A percentile compares a stretch with the other conserved stretches of the same genome.
These are phyloP conservation scores for Neopestalotiopsis clavispora DNA, from an alignment of 2,329 filamentous ascomycete genomes.

Conservation along the genomic window DNA sequence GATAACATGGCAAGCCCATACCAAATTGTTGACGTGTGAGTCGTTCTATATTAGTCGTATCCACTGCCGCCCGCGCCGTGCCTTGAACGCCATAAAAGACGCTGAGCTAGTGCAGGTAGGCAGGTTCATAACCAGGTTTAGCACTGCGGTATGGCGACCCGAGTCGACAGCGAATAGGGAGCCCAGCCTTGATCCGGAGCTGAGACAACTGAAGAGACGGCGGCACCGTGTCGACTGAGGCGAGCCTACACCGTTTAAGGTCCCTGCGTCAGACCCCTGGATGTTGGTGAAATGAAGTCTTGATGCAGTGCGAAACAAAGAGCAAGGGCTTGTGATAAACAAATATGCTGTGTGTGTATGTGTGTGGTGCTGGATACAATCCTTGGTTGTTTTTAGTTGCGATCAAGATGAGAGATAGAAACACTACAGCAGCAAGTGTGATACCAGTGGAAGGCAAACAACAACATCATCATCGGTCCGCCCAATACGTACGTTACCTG, in stretches of 20 bases:
- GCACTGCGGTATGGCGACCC: constrained; percentile 4
- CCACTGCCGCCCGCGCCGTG: not conserved
- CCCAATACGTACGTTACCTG: not conserved
- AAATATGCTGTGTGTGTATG: not conserved
- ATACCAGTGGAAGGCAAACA: not conserved
- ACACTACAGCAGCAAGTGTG: not conserved
- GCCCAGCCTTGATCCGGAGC: constrained; percentile 1
- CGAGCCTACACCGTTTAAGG: not conserved
- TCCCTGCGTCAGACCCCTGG: not conserved
- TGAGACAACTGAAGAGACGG: not conserved
- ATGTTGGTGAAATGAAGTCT: not conserved
- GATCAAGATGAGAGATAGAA: not conserved
- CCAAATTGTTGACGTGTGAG: constrained; percentile 6
- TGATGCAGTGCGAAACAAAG: not conserved
- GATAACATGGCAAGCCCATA: constrained; percentile 1
- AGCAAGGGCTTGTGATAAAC: not conserved
- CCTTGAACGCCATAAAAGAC: not conserved
- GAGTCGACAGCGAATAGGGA: not conserved
- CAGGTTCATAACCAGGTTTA: not conserved
- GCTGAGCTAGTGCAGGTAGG: not conserved
- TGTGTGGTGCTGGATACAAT: not conserved
- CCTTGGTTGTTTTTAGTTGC: not conserved
- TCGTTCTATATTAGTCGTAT: not conserved
- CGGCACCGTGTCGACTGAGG: not conserved
- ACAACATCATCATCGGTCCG: not conserved